These are phyloP conservation scores for Sporothrix globosa DNA, from an alignment of 2,329 filamentous ascomycete species.

Conservation along the genomic window DNA sequence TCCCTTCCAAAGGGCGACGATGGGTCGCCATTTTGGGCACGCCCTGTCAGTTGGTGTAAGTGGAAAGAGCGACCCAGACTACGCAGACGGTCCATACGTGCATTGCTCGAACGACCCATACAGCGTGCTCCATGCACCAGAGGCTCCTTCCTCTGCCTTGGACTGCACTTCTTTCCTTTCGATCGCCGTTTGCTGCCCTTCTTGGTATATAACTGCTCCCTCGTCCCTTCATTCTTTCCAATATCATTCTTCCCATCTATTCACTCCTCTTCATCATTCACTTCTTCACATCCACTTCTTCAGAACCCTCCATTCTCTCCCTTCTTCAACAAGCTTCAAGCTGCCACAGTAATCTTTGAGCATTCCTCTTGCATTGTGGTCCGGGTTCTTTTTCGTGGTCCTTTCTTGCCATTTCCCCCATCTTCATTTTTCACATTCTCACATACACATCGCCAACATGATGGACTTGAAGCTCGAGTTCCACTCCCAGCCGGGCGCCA, in stretches of 20 bases:
- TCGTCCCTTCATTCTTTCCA: conserved; percentile 33
- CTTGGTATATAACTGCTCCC: conserved; percentile 31
- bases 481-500: conserved; percentile 45
- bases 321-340: conserved; percentile 21
- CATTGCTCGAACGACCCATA: conserved; percentile 11
- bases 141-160: conserved; percentile 9
- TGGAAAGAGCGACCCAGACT: conserved; percentile 7
- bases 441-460: not conserved
- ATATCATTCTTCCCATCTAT: conserved; percentile 28
- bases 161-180: conserved; percentile 18
- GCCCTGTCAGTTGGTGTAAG: conserved; percentile 25
- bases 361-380: not conserved
- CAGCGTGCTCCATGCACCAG: not conserved
- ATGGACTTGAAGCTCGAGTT: conserved; percentile 47
- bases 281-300: not conserved
- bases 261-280: conserved; percentile 26
- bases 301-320: not conserved
- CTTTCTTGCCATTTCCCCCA: not conserved
- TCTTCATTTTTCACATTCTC: not conserved
- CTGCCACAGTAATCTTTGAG: conserved; percentile 18
- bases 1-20: conserved; percentile 26
- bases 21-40: conserved; percentile 18
- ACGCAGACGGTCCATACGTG: no score
- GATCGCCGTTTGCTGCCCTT: conserved; percentile 21
- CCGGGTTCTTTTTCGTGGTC: conserved; percentile 8